These are phyloP conservation scores for Amaranthus palmeri DNA, from an alignment of 148 eudicot genomes.

Conservation along the genomic window DNA sequence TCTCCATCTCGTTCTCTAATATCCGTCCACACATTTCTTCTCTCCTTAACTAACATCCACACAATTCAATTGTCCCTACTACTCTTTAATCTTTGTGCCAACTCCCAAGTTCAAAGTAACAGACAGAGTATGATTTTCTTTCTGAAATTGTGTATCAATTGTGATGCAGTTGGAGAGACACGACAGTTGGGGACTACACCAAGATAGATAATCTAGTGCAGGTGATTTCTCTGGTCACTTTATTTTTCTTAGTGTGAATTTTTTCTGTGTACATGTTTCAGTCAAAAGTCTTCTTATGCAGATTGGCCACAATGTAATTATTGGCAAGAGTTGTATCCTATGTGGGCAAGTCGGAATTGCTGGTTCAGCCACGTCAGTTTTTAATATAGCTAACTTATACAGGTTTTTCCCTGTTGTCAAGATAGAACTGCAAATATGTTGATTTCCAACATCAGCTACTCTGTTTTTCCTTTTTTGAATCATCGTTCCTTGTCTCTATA, in stretches of 20 bases:
- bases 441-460: not conserved
- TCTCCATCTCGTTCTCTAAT: too few relatives aligned
- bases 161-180: conserved; percentile 88
- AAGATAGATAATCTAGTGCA: conserved; percentile 95
- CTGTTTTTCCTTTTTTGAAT: not conserved
- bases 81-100: too few relatives aligned
- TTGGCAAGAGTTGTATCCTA: conserved; percentile 66
- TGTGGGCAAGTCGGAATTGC: conserved; percentile 97
- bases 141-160: not conserved
- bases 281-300: conserved; percentile 29
- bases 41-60: too few relatives aligned
- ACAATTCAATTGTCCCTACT: too few relatives aligned
- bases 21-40: too few relatives aligned
- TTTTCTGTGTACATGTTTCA: not conserved
- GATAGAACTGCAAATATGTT: too few relatives aligned
- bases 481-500: not conserved
- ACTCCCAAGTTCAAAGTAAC: too few relatives aligned
- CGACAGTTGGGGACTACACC: conserved; percentile 64
- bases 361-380: conserved; percentile 79
- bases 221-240: conserved; percentile 35
- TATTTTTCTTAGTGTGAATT: conserved; percentile 13
- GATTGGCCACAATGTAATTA: conserved; percentile 86
- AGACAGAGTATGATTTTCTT: not conserved
- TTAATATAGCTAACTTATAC: not conserved
- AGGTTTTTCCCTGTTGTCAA: too few relatives aligned